Percentiles rank a stretch among this genome's conserved stretches.
phyloP scores from a whole-genome alignment of 2,329 filamentous ascomycete species.

The Coniochaeta sp. region DNA sequence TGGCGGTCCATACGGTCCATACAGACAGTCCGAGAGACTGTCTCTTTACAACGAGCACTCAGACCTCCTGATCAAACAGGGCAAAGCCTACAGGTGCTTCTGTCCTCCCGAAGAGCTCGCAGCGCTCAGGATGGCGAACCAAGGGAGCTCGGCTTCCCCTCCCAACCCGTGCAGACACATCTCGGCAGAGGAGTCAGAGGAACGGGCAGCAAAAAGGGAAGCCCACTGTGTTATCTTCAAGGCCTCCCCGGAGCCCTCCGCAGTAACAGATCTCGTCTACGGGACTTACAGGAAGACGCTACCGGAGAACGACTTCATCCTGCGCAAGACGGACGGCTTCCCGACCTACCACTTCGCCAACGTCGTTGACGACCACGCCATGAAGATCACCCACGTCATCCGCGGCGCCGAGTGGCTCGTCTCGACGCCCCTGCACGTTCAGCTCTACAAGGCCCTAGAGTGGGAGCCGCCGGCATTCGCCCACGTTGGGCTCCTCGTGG shows the following conservation, averaged over 20 bases:
- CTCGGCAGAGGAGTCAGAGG: conserved; percentile 58
- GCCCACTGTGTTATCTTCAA: conserved; percentile 72
- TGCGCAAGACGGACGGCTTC: conserved; percentile 85
- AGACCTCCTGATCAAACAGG: conserved; percentile 58
- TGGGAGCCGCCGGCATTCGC: conserved; percentile 70
- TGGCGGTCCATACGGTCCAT: conserved; percentile 77
- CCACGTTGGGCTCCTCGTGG: conserved; percentile 71
- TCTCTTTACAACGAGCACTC: conserved; percentile 66
- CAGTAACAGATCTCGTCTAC: conserved; percentile 74
- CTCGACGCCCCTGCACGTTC: conserved; percentile 70
- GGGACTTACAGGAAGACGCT: conserved; percentile 53
- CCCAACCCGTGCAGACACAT: conserved; percentile 66
- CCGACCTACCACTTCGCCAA: conserved; percentile 98
- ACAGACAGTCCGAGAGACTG: conserved; percentile 81
- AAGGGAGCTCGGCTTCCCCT: conserved; percentile 27
- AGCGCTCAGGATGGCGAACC: conserved; percentile 45
- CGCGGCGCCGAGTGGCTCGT: conserved; percentile 94
- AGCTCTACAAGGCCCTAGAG: conserved; percentile 69
- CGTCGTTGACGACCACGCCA: conserved; percentile 90
- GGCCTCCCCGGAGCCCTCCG: conserved; percentile 52
- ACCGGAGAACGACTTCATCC: conserved; percentile 71
- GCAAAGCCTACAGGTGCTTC: conserved; percentile 88
- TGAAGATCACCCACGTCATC: conserved; percentile 94
- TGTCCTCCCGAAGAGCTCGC: conserved; percentile 69
- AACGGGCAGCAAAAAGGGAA: conserved; percentile 62